Evolutionary conservation across 192 early-diverging fungal species (phyloP).

Genomic region (Paraglomus occultum): DNA sequence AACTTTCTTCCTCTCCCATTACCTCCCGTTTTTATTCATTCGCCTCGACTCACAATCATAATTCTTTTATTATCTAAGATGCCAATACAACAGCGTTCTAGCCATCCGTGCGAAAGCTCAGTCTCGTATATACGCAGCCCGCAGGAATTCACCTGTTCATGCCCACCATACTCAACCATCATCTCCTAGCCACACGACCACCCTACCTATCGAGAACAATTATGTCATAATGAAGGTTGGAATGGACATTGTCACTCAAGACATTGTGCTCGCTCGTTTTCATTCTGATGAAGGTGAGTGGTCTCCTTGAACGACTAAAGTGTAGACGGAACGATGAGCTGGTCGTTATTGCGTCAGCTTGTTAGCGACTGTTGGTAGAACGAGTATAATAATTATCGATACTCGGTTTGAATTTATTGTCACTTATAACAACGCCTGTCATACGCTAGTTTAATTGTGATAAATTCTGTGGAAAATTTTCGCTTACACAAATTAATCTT

Average conservation of each 20-base stretch:
- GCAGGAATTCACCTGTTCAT: too few relatives aligned
- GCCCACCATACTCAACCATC: too few relatives aligned
- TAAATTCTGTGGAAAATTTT: too few relatives aligned
- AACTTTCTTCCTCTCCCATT: neutral
- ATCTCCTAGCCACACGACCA: too few relatives aligned
- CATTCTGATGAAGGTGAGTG: conserved; percentile 44
- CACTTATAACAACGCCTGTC: too few relatives aligned
- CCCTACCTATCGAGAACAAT: conserved; percentile 32
- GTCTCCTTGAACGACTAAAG: neutral
- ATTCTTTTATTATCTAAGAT: conserved; percentile 19
- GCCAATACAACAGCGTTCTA: conserved; percentile 21
- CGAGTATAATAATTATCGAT: too few relatives aligned
- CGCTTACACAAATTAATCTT: too few relatives aligned
- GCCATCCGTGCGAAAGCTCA: neutral
- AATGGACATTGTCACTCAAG: conserved; percentile 47
- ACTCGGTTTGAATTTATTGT: too few relatives aligned
- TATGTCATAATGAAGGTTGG: conserved; percentile 44
- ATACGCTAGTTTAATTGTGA: too few relatives aligned
- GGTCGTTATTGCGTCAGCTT: neutral
- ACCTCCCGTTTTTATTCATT: neutral
- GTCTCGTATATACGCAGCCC: neutral
- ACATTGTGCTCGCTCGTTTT: conserved; percentile 45
- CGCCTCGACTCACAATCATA: neutral
- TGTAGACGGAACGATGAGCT: neutral
- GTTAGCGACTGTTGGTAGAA: neutral